These are phyloP conservation scores for Myxozyma sirexii DNA, from an alignment of 805 yeast species.

Conservation along the genomic window DNA sequence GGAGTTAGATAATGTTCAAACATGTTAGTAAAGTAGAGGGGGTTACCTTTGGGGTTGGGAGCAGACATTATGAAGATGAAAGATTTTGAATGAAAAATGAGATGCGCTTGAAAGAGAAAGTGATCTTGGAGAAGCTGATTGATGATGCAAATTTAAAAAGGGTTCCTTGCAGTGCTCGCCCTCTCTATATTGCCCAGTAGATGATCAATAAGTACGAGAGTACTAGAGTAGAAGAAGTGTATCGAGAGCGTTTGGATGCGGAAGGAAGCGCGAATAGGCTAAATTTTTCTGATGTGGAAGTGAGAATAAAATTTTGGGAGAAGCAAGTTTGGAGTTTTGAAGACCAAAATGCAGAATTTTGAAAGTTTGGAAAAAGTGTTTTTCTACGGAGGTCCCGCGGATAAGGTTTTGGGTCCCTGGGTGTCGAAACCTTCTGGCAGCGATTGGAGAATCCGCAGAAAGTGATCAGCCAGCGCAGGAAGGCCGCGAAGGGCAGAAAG, in stretches of 20 bases:
- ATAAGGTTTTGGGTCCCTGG: constrained; percentile 2
- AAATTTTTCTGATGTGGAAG: background rate
- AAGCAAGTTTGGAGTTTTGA: background rate
- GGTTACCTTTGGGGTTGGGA: constrained; percentile 78
- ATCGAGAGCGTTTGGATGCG: background rate
- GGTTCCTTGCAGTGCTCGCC: constrained; percentile 48
- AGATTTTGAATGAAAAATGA: background rate
- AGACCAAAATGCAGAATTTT: background rate
- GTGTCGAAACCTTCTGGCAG: background rate
- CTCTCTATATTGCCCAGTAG: constrained; percentile 20
- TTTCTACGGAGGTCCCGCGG: background rate
- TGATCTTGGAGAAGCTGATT: background rate
- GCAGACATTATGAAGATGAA: constrained; percentile 59
- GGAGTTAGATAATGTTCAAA: background rate
- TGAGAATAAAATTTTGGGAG: background rate
- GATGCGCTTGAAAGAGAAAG: too few relatives aligned
- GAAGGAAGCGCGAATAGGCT: background rate
- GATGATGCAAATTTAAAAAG: constrained; percentile 29
- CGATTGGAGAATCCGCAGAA: background rate
- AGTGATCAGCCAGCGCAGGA: too few relatives aligned
- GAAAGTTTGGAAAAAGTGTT: background rate
- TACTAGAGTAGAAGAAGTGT: background rate
- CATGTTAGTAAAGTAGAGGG: background rate
- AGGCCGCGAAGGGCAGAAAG: too few relatives aligned
- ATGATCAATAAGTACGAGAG: constrained; percentile 1